These are phyloP conservation scores for Colletotrichum sp. DNA, from an alignment of 2,329 filamentous ascomycete species.

Conservation along the genomic window DNA sequence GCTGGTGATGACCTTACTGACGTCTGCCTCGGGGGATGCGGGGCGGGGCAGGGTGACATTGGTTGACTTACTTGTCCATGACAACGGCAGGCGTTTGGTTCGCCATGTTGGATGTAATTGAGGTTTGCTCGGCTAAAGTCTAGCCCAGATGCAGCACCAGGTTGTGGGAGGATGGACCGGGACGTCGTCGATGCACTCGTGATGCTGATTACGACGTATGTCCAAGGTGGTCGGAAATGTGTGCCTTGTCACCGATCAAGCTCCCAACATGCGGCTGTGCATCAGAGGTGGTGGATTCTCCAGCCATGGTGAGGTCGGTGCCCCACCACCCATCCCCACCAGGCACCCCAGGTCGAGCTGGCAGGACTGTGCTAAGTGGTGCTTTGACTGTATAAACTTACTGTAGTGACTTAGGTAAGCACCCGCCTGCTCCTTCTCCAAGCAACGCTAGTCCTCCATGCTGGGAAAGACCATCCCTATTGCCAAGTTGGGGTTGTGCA, in stretches of 20 bases:
- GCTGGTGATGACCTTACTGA: conserved; percentile 20
- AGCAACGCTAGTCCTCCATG: not conserved
- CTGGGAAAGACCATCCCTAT: not conserved
- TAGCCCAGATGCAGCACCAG: conserved; percentile 14
- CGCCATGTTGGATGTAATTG: conserved; percentile 68
- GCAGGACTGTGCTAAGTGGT: not conserved
- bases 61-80: conserved; percentile 97
- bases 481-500: not conserved
- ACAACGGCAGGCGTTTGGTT: conserved; percentile 99
- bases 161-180: not conserved
- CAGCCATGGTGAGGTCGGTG: conserved; percentile 21
- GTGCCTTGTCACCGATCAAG: conserved; percentile 23
- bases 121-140: conserved; percentile 8
- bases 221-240: conserved; percentile 21
- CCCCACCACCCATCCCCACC: conserved; percentile 18
- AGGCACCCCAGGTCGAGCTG: not conserved
- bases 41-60: conserved; percentile 28
- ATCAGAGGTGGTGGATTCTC: conserved; percentile 18
- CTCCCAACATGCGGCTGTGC: conserved; percentile 24
- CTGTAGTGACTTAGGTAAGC: not conserved
- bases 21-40: conserved; percentile 29
- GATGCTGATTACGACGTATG: conserved; percentile 23
- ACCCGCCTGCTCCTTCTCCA: not conserved
- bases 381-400: not conserved
- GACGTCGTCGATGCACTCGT: conserved; percentile 9